Evolutionary conservation across 2,329 filamentous ascomycete genomes (phyloP).

Genomic region (Mycosphaerelloides madeirae): DNA sequence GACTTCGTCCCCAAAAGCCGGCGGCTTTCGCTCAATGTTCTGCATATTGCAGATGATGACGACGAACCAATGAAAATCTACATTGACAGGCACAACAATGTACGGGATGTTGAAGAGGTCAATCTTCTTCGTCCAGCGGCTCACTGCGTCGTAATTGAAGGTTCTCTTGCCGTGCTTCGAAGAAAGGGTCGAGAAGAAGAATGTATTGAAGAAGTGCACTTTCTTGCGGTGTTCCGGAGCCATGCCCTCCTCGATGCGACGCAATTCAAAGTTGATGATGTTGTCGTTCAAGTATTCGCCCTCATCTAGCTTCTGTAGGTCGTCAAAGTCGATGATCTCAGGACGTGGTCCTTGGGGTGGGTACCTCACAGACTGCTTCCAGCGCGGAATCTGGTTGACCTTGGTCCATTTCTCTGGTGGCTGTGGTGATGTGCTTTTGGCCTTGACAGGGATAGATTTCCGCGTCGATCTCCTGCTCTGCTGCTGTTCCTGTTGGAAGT

Average conservation of each 20-base stretch:
- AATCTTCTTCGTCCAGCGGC: slow-evolving; percentile 73
- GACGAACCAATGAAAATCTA: slow-evolving; percentile 83
- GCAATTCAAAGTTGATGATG: slow-evolving; percentile 81
- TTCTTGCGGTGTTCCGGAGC: slow-evolving; percentile 42
- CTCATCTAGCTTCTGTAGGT: slow-evolving; percentile 73
- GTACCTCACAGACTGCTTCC: slow-evolving; percentile 54
- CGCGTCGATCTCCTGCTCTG: slow-evolving; percentile 17
- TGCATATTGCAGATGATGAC: slow-evolving; percentile 91
- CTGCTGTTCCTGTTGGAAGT: slow-evolving; percentile 3
- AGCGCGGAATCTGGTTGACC: slow-evolving; percentile 19
- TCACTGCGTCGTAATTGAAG: slow-evolving; percentile 81
- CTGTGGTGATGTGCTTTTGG: slow-evolving; percentile 9
- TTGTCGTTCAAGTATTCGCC: slow-evolving; percentile 90
- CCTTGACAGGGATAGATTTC: slow-evolving; percentile 8
- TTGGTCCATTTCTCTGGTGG: slow-evolving; percentile 21
- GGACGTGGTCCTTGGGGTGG: slow-evolving; percentile 54
- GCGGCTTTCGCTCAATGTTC: slow-evolving; percentile 27
- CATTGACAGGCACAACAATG: slow-evolving; percentile 87
- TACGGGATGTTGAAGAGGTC: slow-evolving; percentile 85
- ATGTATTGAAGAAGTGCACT: slow-evolving; percentile 87
- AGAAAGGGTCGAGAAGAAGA: slow-evolving; percentile 77
- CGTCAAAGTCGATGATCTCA: slow-evolving; percentile 64
- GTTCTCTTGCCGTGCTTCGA: slow-evolving; percentile 46
- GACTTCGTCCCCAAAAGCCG: slow-evolving; percentile 9
- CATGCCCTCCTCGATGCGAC: slow-evolving; percentile 37